Evolutionary conservation across 768 basidiomycete genomes (phyloP).

Genomic region (Gymnopilus dilepis): DNA sequence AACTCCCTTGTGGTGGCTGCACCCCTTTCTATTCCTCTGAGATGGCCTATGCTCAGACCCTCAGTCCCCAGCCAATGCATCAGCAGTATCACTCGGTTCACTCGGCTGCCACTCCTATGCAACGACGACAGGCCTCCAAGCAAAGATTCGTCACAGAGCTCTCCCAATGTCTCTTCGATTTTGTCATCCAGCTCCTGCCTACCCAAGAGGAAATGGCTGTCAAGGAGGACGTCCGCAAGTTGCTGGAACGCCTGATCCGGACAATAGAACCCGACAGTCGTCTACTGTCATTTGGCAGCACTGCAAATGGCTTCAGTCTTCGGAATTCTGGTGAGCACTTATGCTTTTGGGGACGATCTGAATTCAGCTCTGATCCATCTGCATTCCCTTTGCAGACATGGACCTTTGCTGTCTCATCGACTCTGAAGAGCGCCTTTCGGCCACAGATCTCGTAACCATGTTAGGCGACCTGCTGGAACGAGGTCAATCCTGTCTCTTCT

Average conservation of each 20-base stretch:
- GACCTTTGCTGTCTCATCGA: slow-evolving; percentile 97
- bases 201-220: slow-evolving; percentile 89
- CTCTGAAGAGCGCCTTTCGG: slow-evolving; percentile 76
- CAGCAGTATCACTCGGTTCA: slow-evolving; percentile 42
- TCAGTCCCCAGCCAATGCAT: slow-evolving; percentile 42
- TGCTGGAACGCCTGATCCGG: slow-evolving; percentile 93
- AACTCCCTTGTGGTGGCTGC: slow-evolving; percentile 29
- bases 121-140: slow-evolving; percentile 48
- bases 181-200: slow-evolving; percentile 90
- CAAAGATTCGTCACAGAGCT: slow-evolving; percentile 80
- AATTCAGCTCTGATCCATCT: slow-evolving; percentile 9
- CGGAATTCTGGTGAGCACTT: slow-evolving; percentile 81
- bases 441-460: slow-evolving; percentile 92
- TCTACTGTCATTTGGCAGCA: slow-evolving; percentile 93
- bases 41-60: slow-evolving; percentile 49
- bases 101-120: slow-evolving; percentile 33
- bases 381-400: slow-evolving; percentile 71
- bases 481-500: slow-evolving; percentile 56
- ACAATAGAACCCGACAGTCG: slow-evolving; percentile 93
- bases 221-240: slow-evolving; percentile 95
- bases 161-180: slow-evolving; percentile 91
- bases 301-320: slow-evolving; percentile 96
- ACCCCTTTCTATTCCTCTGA: slow-evolving; percentile 20
- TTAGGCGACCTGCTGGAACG: slow-evolving; percentile 92
- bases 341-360: not conserved